Base-by-base conservation (phyloP, 2,329 filamentous ascomycete genomes). In the Fusarium sp. region DNA sequence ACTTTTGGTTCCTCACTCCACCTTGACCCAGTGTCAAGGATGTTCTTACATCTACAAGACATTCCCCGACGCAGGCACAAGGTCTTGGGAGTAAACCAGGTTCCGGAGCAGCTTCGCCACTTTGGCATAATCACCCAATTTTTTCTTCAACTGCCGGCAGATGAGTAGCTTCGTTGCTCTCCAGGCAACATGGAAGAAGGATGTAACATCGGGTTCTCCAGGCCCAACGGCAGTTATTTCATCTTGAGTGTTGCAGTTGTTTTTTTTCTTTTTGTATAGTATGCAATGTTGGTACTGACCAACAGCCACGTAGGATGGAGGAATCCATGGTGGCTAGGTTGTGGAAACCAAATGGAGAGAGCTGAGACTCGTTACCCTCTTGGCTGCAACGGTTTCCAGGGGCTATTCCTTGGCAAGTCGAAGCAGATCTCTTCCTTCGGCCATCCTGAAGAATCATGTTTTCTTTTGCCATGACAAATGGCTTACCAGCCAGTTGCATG, bases 21-120 rank as follows among this genome's bases (percentile, higher is more conserved):
- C 72, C 18, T 18, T 24, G 24, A 57, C 41, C 35, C 67, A 59
- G 48, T 37, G 35, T 60, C 72, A 64, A 50, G 61, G 70, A 68
- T 68, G 9, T 18, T 20, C 33, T 27, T 68, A 35, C 33, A 43
- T 54, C 27, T 54, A 29, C 50, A 54, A 54, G 27, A 54, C 27
- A 54, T 54, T 54, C 11, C 18, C 27, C 4, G 29, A 54, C 50
- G 11, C 27, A 54, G 50, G 50, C n/a, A 54, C 50, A 27, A 61
- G 33, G 56, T 33, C 20, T 11, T 29, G 35, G 41, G 11, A 45
- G 7, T 39, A 56, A 22, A 27, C 39, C 24, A 13, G 37, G 7
- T 10, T 24, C 11, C 9, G 10, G 35, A 3, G 20, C 16, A 59
- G 33, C 10, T 14, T 66, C 39, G 48, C 39, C 33, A 69, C 37